These are phyloP conservation scores for Pyrus hybrid DNA, from an alignment of 331 rosid species.

Conservation along the genomic window DNA sequence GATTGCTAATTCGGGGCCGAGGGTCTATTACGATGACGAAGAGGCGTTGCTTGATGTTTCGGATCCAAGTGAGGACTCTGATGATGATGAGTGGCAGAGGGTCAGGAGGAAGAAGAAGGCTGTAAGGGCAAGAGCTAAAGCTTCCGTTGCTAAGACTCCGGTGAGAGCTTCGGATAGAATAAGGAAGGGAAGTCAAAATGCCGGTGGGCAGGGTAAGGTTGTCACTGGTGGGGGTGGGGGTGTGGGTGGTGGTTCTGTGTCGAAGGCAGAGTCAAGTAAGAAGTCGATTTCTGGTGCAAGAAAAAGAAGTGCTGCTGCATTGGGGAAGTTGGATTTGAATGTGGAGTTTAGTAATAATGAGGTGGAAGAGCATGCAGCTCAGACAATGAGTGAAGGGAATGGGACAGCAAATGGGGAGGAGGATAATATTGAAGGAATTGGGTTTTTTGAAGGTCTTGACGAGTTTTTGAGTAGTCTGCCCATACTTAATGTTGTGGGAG, in stretches of 20 bases:
- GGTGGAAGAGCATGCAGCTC: conserved; percentile 56
- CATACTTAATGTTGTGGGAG: conserved; percentile 71
- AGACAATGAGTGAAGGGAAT: conserved; percentile 26
- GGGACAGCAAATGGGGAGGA: conserved; percentile 37
- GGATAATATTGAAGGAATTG: conserved; percentile 79
- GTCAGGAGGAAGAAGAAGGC: conserved; percentile 25
- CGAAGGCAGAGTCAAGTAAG: conserved; percentile 17
- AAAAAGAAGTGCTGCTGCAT: conserved; percentile 56
- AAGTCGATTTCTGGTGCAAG: conserved; percentile 32
- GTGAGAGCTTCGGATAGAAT: conserved; percentile 25
- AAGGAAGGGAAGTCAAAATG: conserved; percentile 24
- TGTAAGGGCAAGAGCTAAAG: conserved; percentile 14
- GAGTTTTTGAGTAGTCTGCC: conserved; percentile 91
- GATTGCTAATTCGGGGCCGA: conserved; percentile 17
- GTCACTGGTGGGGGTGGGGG: conserved; percentile 34
- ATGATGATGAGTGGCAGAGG: conserved; percentile 55
- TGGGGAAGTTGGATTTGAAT: conserved; percentile 90
- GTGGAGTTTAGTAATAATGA: conserved; percentile 96
- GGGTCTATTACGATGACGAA: conserved; percentile 39
- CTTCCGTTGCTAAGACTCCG: not conserved
- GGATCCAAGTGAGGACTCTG: conserved; percentile 46
- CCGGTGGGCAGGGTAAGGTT: conserved; percentile 13
- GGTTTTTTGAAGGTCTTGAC: conserved; percentile 91
- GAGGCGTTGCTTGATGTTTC: conserved; percentile 39
- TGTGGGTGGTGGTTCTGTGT: conserved; percentile 12